Evolutionary conservation across 345 rosid species (phyloP), one percentile per base, ranked within the genome.

Genomic region (Gossypium arboreum): DNA sequence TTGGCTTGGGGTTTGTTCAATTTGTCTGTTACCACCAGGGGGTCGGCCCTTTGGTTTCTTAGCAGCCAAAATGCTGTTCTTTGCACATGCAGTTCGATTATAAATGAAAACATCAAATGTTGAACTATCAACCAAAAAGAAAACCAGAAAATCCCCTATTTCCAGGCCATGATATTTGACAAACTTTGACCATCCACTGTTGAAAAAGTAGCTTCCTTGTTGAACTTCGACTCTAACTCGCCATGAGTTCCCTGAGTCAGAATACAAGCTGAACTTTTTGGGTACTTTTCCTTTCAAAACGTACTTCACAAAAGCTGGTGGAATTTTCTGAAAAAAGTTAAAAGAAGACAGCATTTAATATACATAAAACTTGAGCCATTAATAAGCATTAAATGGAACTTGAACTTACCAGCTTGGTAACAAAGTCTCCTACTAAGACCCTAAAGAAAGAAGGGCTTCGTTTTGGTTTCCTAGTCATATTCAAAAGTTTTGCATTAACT

Each of bases 101-200:
- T 52, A 58, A 41, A 60, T 9, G 52, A 57, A 1, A 13, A 59
- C 70, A 2, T 61, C 48, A 18, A 70, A 70, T 16, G 9, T 17
- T 54, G 60, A 70, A 50, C n/a, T 60, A 13, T 39, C 75, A 41
- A 47, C 12, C 45, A 70, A 48, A 13, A 10, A 51, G 45, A 76
- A 71, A 15, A 71, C 15, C 12, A 70, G 61, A 8, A 71, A 60
- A 65, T 70, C 52, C 18, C 63, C 62, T 8, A 3, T 2, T 44
- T 47, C 69, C 12, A 76, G 27, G 22, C 18, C 2, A 12, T 71
- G 48, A 34, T 58, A 24, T 44, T 9, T 9, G 3, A 2, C 75
- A 41, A 76, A 76, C 5, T 15, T 57, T 15, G 45, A 7, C 79
- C 75, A 76, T 18, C 75, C 79, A 57, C 24, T 10, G 15, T 9